Evolutionary conservation across 345 rosid species (phyloP), one percentile per base, ranked within the genome.

Genomic region (Mallotus nudiflorus): DNA sequence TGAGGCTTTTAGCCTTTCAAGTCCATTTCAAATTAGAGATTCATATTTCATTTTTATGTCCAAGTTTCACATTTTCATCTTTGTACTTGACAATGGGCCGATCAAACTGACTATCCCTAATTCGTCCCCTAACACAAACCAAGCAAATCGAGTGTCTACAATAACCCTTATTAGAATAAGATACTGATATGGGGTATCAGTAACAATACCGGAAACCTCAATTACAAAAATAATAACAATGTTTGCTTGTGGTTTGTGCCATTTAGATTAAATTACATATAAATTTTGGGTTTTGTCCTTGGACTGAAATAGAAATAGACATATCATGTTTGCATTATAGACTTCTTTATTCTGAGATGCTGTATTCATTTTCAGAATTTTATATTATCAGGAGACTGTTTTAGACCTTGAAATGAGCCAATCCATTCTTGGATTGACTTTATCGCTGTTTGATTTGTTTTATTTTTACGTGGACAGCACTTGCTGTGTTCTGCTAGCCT

Each of bases 351-450:
- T 33, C 19, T 22, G 5, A 14, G 20, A 64, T 22, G 25, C n/a
- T 19, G 19, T 20, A 0, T 49, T 6, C 11, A 3, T 33, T 2
- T 42, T 42, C 46, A 42, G 46, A 42, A 42, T 3, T 42, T 42
- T 42, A 1, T 52, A 9, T 35, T 15, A 25, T 45, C 29, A 63
- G 29, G 37, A 4, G 53, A 24, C 18, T 24, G 49, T 52, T 42
- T 67, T 24, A 27, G 35, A 52, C 28, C 58, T 22, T n/a, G 12
- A n/a, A 44, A 31, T 68, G 16, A 68, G 20, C 72, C 22, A 56
- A 56, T 55, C 72, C 31, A n/a, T 37, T 22, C 22, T 54, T 27
- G 25, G 53, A 28, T 31, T 55, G 72, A 68, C 64, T 57, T 45
- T 28, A 35, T 29, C 64, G 28, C 14, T 57, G 65, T 45, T 45